phyloP scores from a whole-genome alignment of 2,329 filamentous ascomycete genomes.

The Seiridium unicorne region DNA sequence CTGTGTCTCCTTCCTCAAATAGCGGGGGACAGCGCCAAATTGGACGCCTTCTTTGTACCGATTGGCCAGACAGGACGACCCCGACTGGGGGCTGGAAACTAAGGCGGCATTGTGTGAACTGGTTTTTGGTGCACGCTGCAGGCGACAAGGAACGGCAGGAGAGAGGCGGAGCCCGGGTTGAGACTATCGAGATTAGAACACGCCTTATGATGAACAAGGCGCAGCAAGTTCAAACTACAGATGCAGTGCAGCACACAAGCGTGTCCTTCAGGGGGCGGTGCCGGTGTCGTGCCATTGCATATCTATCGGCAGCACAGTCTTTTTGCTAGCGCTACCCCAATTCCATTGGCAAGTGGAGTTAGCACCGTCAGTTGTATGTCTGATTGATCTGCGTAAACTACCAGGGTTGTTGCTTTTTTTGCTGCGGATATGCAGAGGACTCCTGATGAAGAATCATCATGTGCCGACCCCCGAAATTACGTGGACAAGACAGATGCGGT shows the following conservation, averaged over 20 bases:
- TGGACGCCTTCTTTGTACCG: background rate
- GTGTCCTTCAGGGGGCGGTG: too few relatives aligned
- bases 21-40: background rate
- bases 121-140: too few relatives aligned
- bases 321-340: background rate
- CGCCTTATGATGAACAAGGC: background rate
- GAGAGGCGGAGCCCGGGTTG: background rate
- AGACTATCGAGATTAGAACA: background rate
- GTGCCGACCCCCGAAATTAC: too few relatives aligned
- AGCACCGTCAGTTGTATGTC: background rate
- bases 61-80: background rate
- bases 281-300: too few relatives aligned
- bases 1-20: background rate
- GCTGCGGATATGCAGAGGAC: background rate
- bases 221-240: background rate
- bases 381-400: background rate
- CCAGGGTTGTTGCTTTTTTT: background rate
- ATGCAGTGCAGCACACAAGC: background rate
- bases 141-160: too few relatives aligned
- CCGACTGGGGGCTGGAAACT: too few relatives aligned
- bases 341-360: background rate
- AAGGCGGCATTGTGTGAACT: too few relatives aligned
- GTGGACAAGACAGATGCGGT: too few relatives aligned
- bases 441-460: too few relatives aligned
- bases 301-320: background rate